Percentiles rank a stretch among this genome's conserved stretches.
Evolutionary conservation across 148 eudicot genomes (phyloP).

Genomic region (Polygonum maritimum): DNA sequence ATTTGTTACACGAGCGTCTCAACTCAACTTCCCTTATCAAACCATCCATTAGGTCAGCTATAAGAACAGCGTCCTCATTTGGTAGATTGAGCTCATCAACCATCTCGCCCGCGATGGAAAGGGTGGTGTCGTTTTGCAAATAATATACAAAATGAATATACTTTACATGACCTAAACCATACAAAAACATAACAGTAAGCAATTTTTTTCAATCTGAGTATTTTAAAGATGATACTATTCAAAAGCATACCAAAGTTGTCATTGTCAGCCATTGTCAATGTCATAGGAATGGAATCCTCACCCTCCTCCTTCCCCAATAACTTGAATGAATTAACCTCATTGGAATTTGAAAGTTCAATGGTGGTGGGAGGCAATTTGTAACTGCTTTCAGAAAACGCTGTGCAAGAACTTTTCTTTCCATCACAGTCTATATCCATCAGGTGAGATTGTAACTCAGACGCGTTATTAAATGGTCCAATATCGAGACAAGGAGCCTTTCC

Average conservation of each 20-base stretch:
- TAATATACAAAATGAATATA: conserved; percentile 53
- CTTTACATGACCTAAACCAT: conserved; percentile 30
- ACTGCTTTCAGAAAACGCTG: conserved; percentile 23
- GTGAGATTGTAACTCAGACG: conserved; percentile 22
- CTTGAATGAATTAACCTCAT: conserved; percentile 35
- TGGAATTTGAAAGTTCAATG: conserved; percentile 27
- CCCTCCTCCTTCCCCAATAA: conserved; percentile 38
- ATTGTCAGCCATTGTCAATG: conserved; percentile 34
- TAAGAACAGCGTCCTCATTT: conserved; percentile 36
- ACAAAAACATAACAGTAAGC: not conserved
- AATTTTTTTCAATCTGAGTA: not conserved
- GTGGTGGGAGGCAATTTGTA: conserved; percentile 21
- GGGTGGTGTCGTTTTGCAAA: conserved; percentile 42
- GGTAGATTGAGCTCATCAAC: conserved; percentile 48
- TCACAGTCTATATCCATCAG: conserved; percentile 48
- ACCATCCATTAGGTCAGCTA: conserved; percentile 53
- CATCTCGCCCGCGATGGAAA: conserved; percentile 63
- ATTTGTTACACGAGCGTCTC: conserved; percentile 18
- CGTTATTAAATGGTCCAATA: not conserved
- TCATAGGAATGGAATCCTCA: conserved; percentile 36
- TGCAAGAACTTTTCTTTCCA: conserved; percentile 15
- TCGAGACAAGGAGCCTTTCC: not conserved
- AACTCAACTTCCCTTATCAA: conserved; percentile 30
- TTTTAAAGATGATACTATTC: not conserved
- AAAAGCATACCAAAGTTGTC: conserved; percentile 26